Base-by-base conservation (phyloP, 2,329 filamentous ascomycete genomes). In the Endothia cerciana region DNA sequence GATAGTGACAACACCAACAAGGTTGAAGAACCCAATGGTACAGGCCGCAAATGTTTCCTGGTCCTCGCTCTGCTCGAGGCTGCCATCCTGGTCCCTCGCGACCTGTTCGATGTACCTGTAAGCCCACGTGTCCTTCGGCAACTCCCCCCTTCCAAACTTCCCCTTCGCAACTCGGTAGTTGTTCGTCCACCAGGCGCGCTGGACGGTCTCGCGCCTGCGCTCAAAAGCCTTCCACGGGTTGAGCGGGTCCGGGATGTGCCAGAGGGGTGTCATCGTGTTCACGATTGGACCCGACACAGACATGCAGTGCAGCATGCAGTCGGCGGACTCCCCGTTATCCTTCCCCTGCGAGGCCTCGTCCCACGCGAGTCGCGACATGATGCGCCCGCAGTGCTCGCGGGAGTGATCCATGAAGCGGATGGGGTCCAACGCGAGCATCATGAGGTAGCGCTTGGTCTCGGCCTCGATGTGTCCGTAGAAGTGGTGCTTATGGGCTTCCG, bases 21-120 rank as follows among this genome's bases (percentile, higher is more conserved):
- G 77, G 63, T 81, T 83, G 70, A 84, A 76, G 69, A 84, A 84
- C 0, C 82, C 82, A 33, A 84, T 77, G 80, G 83, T 84, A 71
- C 82, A 84, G 61, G 79, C 80, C 8, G 81, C 80, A 72, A 81
- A 82, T 33, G 77, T 74, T 69, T 82, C 80, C 36, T 83, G 78
- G 40, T 80, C 76, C 17, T 77, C 75, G 30, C 65, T 72, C 73
- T 84, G 79, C 41, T 80, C 77, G 0, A 83, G 73, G 0, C 67
- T 70, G 5, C 69, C 57, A 60, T 83, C 82, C 15, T 80, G 79
- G 57, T 77, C 75, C 28, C 75, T 72, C 60, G 73, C 71, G 19
- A 83, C 70, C 69, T 80, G 77, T 68, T 78, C 77, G 65, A 83
- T 81, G 67, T 83, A 84, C n/a, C 81, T 77, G 69, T 78, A 79